These are phyloP conservation scores for Trypanosoma vivax DNA, from an alignment of 208 protist species.

Conservation along the genomic window DNA sequence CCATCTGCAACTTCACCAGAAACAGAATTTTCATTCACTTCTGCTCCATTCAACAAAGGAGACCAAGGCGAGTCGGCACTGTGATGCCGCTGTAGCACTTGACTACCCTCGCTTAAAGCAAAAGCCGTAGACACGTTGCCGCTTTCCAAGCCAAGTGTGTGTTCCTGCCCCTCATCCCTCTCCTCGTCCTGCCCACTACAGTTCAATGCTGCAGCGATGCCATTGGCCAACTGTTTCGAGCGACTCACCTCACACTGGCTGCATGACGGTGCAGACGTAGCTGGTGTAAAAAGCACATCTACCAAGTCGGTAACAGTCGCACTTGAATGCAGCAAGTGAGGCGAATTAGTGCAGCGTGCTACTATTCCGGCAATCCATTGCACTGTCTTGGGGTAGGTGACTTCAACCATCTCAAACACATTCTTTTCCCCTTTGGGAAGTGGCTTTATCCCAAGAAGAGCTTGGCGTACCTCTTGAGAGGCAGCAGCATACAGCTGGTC, in stretches of 20 bases:
- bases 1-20: no score
- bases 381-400: conserved; percentile 11
- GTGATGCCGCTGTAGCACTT: no score
- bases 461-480: conserved; percentile 19
- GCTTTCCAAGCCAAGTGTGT: not conserved
- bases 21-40: no score
- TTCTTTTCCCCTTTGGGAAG: not conserved
- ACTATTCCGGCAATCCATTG: conserved; percentile 17
- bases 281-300: not conserved
- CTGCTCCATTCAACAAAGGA: no score
- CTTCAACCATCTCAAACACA: conserved; percentile 7
- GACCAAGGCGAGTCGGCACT: no score
- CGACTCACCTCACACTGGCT: no score
- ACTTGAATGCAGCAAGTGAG: no score
- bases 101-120: no score
- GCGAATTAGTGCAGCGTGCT: not conserved
- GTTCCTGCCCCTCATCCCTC: not conserved
- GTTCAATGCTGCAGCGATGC: no score
- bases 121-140: not conserved
- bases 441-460: not conserved
- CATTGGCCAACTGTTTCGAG: no score
- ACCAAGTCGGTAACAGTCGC: conserved; percentile 1
- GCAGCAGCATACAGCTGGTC: not conserved
- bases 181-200: no score
- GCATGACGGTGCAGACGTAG: no score